These are phyloP conservation scores for Aspergillus kassunensis DNA, from an alignment of 495 filamentous ascomycete species.

Conservation along the genomic window DNA sequence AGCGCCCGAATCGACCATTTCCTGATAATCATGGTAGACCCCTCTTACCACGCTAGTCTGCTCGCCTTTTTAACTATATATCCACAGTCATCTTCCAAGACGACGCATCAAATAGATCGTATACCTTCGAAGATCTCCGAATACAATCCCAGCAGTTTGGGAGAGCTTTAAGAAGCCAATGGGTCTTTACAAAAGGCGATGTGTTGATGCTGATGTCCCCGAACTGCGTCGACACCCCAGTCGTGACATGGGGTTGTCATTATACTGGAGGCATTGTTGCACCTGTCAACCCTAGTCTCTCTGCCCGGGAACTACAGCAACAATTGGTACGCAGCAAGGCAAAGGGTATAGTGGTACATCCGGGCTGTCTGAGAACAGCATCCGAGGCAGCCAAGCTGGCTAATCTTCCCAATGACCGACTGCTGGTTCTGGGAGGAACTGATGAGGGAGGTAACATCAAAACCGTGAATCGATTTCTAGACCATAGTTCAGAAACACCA, in stretches of 20 bases:
- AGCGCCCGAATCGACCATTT: slow-evolving; percentile 55
- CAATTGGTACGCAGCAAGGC: slow-evolving; percentile 71
- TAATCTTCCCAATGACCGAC: slow-evolving; percentile 54
- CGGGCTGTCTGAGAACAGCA: slow-evolving; percentile 54
- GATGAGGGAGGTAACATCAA: not conserved
- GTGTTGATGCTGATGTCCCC: slow-evolving; percentile 60
- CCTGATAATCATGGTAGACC: slow-evolving; percentile 43
- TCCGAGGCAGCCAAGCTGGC: slow-evolving; percentile 56
- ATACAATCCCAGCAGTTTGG: slow-evolving; percentile 52
- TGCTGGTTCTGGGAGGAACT: slow-evolving; percentile 37
- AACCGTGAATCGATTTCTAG: not conserved
- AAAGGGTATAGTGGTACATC: slow-evolving; percentile 65
- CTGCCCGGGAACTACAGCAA: slow-evolving; percentile 70
- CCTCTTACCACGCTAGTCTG: no score
- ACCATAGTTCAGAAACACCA: not conserved
- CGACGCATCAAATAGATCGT: not conserved
- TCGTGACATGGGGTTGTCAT: slow-evolving; percentile 66
- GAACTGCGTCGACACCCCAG: slow-evolving; percentile 63
- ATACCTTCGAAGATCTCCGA: not conserved
- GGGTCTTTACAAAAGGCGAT: slow-evolving; percentile 73
- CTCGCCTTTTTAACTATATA: no score
- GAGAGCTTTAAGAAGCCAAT: slow-evolving; percentile 60
- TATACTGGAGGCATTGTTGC: slow-evolving; percentile 73
- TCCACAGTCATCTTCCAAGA: slow-evolving; percentile 2
- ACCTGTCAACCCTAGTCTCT: slow-evolving; percentile 81